Evolutionary conservation across 2,329 filamentous ascomycete species (phyloP).

Genomic region (Ophioceras dolichostomum): DNA sequence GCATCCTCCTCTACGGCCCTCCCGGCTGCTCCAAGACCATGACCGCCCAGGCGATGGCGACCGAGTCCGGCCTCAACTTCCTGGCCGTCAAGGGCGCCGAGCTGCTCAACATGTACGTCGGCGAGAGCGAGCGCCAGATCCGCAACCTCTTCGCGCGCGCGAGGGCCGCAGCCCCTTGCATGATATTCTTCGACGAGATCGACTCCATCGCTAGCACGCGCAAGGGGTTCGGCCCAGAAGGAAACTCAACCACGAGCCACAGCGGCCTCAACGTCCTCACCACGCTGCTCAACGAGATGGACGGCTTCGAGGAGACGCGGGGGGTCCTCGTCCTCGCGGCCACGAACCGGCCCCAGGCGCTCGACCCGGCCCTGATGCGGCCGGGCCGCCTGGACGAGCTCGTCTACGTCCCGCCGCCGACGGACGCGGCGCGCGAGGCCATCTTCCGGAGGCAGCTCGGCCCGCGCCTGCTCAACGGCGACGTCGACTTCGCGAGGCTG

Average conservation of each 20-base stretch:
- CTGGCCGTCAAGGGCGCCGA: conserved; percentile 90
- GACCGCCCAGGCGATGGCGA: conserved; percentile 81
- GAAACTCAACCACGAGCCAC: conserved; percentile 12
- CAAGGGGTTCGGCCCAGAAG: conserved; percentile 24
- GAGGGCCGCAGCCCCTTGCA: conserved; percentile 72
- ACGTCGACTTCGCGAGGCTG: conserved; percentile 54
- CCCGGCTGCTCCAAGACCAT: conserved; percentile 94
- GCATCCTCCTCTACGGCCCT: conserved; percentile 80
- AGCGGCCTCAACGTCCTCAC: conserved; percentile 70
- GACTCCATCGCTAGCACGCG: conserved; percentile 63
- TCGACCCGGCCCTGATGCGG: conserved; percentile 77
- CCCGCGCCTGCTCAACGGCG: conserved; percentile 43
- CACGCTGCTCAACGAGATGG: conserved; percentile 88
- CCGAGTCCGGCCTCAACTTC: conserved; percentile 85
- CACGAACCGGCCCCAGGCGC: conserved; percentile 77
- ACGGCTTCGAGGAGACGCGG: conserved; percentile 76
- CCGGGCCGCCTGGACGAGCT: conserved; percentile 77
- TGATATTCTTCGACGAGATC: conserved; percentile 96
- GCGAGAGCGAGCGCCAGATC: conserved; percentile 79
- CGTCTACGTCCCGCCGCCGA: conserved; percentile 76
- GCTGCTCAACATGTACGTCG: conserved; percentile 92
- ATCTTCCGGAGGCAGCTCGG: conserved; percentile 60
- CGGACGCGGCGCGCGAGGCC: conserved; percentile 57
- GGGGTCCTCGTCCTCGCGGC: conserved; percentile 82
- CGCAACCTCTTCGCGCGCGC: conserved; percentile 80